Conservation (phyloP, 2,329 filamentous ascomycete genomes). For the Colletotrichum liaoningense region DNA sequence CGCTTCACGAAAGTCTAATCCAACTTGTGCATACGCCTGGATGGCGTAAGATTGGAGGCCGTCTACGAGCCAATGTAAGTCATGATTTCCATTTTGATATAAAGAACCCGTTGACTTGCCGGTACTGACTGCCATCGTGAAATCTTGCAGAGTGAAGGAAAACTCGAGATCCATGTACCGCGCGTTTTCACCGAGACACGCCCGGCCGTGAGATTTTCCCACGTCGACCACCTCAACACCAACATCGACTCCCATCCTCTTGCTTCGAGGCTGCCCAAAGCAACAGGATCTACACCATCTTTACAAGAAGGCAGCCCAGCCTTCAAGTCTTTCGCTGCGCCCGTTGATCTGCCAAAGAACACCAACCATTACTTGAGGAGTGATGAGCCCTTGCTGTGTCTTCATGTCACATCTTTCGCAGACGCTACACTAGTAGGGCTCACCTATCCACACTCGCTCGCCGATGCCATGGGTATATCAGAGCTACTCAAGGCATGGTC, state of each 20-base stretch:
- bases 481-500: neutral
- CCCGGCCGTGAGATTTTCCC: neutral
- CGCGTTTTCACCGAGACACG: neutral
- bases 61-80: slow-evolving; percentile 50
- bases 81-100: too few relatives aligned
- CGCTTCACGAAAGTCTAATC: slow-evolving; percentile 48
- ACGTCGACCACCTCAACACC: neutral
- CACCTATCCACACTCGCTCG: slow-evolving; percentile 57
- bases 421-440: slow-evolving; percentile 61
- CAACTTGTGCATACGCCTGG: slow-evolving; percentile 53
- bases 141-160: neutral
- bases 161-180: neutral
- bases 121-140: neutral
- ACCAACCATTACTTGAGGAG: slow-evolving; percentile 51
- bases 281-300: neutral
- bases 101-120: neutral
- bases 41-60: slow-evolving; percentile 59
- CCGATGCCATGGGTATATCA: slow-evolving; percentile 20
- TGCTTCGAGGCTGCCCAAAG: neutral
- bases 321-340: slow-evolving; percentile 17
- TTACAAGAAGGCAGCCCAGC: neutral
- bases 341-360: slow-evolving; percentile 31
- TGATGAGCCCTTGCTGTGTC: slow-evolving; percentile 56
- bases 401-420: slow-evolving; percentile 59
- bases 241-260: neutral